Base-by-base conservation (phyloP, 768 basidiomycete species). In the Pleurotus cornucopiae region DNA sequence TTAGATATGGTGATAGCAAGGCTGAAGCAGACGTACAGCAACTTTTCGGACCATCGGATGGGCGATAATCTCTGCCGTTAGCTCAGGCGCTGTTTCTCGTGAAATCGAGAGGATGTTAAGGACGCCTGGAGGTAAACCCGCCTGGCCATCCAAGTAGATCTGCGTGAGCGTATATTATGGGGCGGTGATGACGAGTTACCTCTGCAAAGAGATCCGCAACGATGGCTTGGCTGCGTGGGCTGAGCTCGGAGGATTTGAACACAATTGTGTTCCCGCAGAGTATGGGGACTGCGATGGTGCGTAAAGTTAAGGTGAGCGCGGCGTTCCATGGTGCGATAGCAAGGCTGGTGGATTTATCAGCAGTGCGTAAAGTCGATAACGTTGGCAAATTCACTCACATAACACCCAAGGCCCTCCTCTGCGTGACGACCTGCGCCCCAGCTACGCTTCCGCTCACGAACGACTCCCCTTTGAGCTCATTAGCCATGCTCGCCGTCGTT, bases 81-180 rank as follows among this genome's bases (percentile, higher is more conserved):
- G 62, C 1, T 63, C 60, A 2, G 83, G 80, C 0, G 78, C 71
- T 44, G 66, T 69, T 40, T 78, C 73, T 13, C 67, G 63, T 4
- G 78, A 74, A 58, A 77, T 75, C 5, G 78, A 74, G 13, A 86
- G 61, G 61, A 76, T 78, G 60, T 86, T 84, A 5, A 87, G 61
- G 5, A 83, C 84, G 5, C 84, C 84, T 13, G 69, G 65, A 4
- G 86, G 86, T 1, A 89, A 65, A 1, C 86, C 85, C 0, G 85
- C 85, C 56, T 57, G 43, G 21, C 21, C 21, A 3, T 21, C 21
- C 21, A 21, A 21, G 3, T 5, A 26, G 25, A 21, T 23, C 23
- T 13, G 47, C n/a, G n/a, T n/a, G n/a, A n/a, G n/a, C n/a, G n/a
- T n/a, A n/a, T n/a, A n/a, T n/a, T n/a, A n/a, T n/a, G n/a, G n/a